phyloP scores from a whole-genome alignment of 164 flowering plant species.

The Brasenia schreberi region DNA sequence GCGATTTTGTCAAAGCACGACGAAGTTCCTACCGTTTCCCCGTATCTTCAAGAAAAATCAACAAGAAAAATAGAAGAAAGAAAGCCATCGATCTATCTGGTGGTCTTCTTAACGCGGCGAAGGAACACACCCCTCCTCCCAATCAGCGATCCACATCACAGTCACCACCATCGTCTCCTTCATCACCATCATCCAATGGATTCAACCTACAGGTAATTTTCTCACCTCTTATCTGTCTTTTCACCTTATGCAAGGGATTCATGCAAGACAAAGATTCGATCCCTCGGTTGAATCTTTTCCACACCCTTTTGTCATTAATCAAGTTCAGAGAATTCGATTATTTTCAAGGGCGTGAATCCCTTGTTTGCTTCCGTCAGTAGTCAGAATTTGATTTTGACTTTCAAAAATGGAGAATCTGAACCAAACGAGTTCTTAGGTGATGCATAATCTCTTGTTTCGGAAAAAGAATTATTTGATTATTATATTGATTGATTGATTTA shows the following conservation, averaged over 20 bases:
- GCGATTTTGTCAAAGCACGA: neutral
- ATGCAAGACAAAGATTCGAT: no score
- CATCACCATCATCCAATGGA: neutral
- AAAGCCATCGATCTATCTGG: no score
- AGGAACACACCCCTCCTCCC: neutral
- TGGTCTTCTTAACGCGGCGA: neutral
- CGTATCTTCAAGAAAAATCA: neutral
- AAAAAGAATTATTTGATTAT: no score
- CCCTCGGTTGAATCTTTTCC: no score
- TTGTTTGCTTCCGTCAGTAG: neutral
- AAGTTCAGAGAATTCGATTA: no score
- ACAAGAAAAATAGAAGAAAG: neutral
- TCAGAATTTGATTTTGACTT: no score
- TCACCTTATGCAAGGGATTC: neutral
- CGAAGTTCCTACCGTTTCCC: neutral
- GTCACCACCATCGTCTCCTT: neutral
- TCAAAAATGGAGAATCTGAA: no score
- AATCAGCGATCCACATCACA: neutral
- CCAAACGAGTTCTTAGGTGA: no score
- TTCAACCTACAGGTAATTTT: neutral
- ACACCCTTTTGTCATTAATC: no score
- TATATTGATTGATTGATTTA: neutral
- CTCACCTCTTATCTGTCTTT: neutral
- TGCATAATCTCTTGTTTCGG: neutral
- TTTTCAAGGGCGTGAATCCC: no score